phyloP scores from a whole-genome alignment of 2,329 filamentous ascomycete genomes.

The Nigrograna mackinnonii region DNA sequence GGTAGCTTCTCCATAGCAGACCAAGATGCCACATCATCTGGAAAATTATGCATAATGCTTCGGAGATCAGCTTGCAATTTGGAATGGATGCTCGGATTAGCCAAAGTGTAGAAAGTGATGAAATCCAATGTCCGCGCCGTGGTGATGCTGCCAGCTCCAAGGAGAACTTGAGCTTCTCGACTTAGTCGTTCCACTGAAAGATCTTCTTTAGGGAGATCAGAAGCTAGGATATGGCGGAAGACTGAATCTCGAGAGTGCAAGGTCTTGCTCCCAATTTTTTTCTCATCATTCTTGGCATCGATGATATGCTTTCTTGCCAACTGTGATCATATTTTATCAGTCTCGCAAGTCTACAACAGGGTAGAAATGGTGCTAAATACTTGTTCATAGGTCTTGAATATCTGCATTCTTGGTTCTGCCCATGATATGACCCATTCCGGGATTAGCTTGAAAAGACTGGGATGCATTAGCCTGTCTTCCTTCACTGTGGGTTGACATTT shows the following conservation, averaged over 20 bases:
- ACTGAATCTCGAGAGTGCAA: slow-evolving; percentile 13
- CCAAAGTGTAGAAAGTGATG: slow-evolving; percentile 8
- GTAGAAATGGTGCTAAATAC: too few species aligned
- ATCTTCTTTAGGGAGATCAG: slow-evolving; percentile 17
- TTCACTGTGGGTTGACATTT: too few species aligned
- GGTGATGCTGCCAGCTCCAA: slow-evolving; percentile 10
- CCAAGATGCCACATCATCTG: slow-evolving; percentile 4
- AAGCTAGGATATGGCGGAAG: slow-evolving; percentile 33
- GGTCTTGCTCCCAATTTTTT: slow-evolving; percentile 1
- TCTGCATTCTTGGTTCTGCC: too few species aligned
- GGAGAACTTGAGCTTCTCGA: slow-evolving; percentile 26
- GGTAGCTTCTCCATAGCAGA: slow-evolving; percentile 12
- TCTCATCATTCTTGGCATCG: background rate
- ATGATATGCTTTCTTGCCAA: background rate
- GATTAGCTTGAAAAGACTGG: too few species aligned
- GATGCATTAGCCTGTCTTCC: too few species aligned
- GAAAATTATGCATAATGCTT: slow-evolving; percentile 9
- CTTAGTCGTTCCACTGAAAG: slow-evolving; percentile 15
- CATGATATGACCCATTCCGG: too few species aligned
- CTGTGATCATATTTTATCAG: too few species aligned
- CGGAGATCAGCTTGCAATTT: slow-evolving; percentile 8
- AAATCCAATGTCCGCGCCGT: slow-evolving; percentile 9
- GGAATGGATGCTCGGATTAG: slow-evolving; percentile 1
- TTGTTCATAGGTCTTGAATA: too few species aligned
- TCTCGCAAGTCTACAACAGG: too few species aligned